Evolutionary conservation across 2,329 filamentous ascomycete species (phyloP).

Genomic region (Aspergillus persii): DNA sequence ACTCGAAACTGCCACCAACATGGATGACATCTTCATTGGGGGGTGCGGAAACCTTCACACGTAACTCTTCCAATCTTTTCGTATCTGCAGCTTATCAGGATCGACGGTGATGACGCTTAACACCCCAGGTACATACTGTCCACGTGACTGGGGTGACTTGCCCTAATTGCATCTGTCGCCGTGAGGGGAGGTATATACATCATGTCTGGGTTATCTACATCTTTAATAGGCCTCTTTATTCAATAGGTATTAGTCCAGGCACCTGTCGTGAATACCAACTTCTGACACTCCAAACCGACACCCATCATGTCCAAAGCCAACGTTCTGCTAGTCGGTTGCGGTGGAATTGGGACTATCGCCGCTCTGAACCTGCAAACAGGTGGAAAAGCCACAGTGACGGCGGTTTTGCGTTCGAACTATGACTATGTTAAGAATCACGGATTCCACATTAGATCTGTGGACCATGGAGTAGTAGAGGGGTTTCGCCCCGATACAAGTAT

Average conservation of each 20-base stretch:
- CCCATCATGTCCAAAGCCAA: slow-evolving; percentile 30
- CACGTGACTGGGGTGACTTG: background rate
- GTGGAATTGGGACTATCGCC: slow-evolving; percentile 58
- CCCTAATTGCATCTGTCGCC: background rate
- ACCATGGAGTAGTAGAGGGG: slow-evolving; percentile 47
- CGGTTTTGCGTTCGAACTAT: slow-evolving; percentile 59
- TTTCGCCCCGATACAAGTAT: slow-evolving; percentile 47
- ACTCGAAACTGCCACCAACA: background rate
- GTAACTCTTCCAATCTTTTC: background rate
- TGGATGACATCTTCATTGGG: background rate
- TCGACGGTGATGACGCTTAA: background rate
- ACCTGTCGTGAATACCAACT: background rate
- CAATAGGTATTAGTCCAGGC: background rate
- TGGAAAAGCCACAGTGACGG: slow-evolving; percentile 52
- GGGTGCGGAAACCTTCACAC: too few species aligned
- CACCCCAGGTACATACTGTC: background rate
- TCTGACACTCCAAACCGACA: too few species aligned
- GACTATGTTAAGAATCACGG: slow-evolving; percentile 48
- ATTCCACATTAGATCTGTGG: slow-evolving; percentile 55
- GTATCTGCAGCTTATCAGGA: background rate
- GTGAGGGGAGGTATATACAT: background rate
- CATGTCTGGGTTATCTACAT: background rate
- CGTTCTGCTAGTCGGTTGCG: slow-evolving; percentile 56
- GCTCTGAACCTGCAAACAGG: slow-evolving; percentile 56
- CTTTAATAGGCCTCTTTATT: too few species aligned